phyloP scores from a whole-genome alignment of 164 flowering plant genomes.

The Kalanchoe fedtschenkoi region DNA sequence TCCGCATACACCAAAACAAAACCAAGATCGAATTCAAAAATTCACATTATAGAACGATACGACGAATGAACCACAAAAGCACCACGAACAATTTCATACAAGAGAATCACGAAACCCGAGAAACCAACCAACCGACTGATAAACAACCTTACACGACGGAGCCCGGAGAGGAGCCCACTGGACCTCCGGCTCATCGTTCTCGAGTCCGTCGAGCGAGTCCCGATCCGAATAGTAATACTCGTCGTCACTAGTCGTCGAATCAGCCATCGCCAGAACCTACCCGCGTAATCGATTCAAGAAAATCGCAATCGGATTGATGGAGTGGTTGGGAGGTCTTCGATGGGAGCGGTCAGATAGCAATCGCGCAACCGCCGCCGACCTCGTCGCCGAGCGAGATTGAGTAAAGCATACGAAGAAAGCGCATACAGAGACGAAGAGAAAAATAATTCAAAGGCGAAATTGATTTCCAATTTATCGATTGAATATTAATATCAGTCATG shows the following conservation, averaged over 20 bases:
- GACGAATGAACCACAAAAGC: not conserved
- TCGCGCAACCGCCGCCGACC: conserved; percentile 10
- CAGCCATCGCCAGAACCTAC: conserved; percentile 26
- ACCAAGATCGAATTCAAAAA: not conserved
- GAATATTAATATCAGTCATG: no score
- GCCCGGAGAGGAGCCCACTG: conserved; percentile 16
- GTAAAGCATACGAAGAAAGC: no score
- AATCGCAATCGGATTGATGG: conserved; percentile 1
- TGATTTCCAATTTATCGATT: no score
- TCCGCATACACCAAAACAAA: not conserved
- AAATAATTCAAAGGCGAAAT: not conserved
- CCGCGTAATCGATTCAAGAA: not conserved
- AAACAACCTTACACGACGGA: conserved; percentile 6
- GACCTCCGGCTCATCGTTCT: conserved; percentile 34
- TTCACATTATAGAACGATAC: not conserved
- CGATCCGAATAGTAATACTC: conserved; percentile 39
- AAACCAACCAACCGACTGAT: not conserved
- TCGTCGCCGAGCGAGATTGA: conserved; percentile 3
- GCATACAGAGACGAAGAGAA: no score
- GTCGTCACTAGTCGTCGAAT: conserved; percentile 36
- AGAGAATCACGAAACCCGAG: not conserved
- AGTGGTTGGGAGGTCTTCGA: no score
- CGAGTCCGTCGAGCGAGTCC: conserved; percentile 47
- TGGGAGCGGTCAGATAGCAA: not conserved
- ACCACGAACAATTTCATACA: not conserved